Base-by-base conservation (phyloP, 495 filamentous ascomycete species). In the Copromyces sp. region DNA sequence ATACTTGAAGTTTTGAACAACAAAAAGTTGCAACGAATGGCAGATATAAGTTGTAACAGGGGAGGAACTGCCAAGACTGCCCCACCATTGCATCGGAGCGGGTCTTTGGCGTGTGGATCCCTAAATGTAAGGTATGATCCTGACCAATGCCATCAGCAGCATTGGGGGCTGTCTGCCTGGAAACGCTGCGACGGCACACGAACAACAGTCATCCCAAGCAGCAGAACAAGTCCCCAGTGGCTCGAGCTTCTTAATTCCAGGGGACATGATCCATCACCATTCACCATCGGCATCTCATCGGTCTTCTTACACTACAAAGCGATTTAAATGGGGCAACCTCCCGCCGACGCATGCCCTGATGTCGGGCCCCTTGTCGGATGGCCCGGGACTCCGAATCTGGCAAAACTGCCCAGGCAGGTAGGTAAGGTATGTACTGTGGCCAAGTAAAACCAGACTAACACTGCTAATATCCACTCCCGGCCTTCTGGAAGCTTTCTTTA, bases 401-500 rank as follows among this genome's bases (percentile, higher is more conserved):
- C 41, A 69, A 47, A 69, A 24, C 24, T 24, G 24, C 24, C 24
- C 24, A 24, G 24, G 24, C 24, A 24, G 24, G 24, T 24, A 24
- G 24, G 24, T 24, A 24, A 24, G 24, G 24, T 24, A 24, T 24
- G 24, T 24, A 59, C 61, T 68, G 53, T 32, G 24, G 47, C 29
- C 29, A n/a, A 7, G 47, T 14, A 47, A 47, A 47, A 47, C 8
- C 44, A 11, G 44, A 47, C 44, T 47, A 24, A 20, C n/a, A 24
- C n/a, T 70, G 69, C 40, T 37, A 61, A 68, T 71, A 44, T 71
- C 32, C 41, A 71, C 40, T 74, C 70, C 71, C 41, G 47, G 39
- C 70, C 73, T 78, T 78, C 75, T 77, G 68, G 75, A 78, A 78
- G 75, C 41, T 39, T 78, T 76, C 76, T 76, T 32, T 73, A 72